Percentiles rank a stretch among this genome's conserved stretches.
Evolutionary conservation across 1,284 basidiomycete genomes (phyloP).

Genomic region (Heterobasidion annosum): DNA sequence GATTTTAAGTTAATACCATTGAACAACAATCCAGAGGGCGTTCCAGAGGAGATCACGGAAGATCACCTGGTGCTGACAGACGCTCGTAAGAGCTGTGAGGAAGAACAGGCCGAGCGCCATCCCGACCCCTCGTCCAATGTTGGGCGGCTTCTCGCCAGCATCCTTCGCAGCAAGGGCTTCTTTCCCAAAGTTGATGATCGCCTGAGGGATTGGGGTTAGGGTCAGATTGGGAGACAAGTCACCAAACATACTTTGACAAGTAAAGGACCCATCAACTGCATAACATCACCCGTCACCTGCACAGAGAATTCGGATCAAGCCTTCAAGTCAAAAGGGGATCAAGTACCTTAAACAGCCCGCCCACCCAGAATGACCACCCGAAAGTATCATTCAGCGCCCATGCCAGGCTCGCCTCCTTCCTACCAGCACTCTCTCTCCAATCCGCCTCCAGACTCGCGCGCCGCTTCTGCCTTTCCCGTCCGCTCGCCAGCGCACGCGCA

Average conservation of each 20-base stretch:
- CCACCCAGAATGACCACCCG: conserved; percentile 61
- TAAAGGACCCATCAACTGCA: conserved; percentile 59
- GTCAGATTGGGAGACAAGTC: not conserved
- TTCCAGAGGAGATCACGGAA: too few relatives aligned
- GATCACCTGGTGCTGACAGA: conserved; percentile 29
- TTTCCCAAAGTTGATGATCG: conserved; percentile 63
- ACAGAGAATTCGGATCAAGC: not conserved
- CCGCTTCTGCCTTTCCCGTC: conserved; percentile 18
- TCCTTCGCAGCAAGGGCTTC: conserved; percentile 16
- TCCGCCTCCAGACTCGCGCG: conserved; percentile 28
- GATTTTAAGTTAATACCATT: too few relatives aligned
- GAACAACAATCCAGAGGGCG: too few relatives aligned
- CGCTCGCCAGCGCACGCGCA: not conserved
- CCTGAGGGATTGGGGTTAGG: conserved; percentile 19
- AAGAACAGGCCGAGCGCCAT: conserved; percentile 67
- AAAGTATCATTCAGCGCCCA: conserved; percentile 71
- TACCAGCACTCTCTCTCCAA: conserved; percentile 44
- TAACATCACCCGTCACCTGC: conserved; percentile 46
- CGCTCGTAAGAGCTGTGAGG: conserved; percentile 46
- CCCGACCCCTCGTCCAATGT: conserved; percentile 57
- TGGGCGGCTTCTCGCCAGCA: conserved; percentile 27
- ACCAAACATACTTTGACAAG: conserved; percentile 39
- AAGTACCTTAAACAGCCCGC: conserved; percentile 41
- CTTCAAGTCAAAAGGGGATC: not conserved
- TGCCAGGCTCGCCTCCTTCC: conserved; percentile 43